A percentile compares a stretch with the other conserved stretches of the same genome.
phyloP scores from a whole-genome alignment of 306 rosid species.

The Cyclanthera cordifolia region DNA sequence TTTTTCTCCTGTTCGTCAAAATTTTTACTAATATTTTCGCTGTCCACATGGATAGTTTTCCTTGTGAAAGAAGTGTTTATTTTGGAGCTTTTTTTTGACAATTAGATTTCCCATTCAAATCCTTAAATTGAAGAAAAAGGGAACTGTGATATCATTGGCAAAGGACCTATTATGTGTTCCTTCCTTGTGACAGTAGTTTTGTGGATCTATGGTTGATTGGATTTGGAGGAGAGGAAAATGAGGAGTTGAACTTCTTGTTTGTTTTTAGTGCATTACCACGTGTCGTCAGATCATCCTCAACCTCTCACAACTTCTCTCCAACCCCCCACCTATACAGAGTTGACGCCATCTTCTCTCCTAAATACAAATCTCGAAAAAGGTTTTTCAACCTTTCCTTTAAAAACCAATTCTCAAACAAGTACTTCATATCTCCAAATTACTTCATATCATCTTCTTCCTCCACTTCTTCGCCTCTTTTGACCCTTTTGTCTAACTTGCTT shows the following conservation, averaged over 20 bases:
- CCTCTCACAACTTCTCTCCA: no score
- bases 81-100: not conserved
- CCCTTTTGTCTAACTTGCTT: not conserved
- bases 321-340: no score
- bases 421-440: no score
- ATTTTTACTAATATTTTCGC: not conserved
- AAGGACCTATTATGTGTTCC: not conserved
- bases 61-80: not conserved
- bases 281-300: no score
- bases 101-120: not conserved
- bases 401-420: no score
- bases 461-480: no score
- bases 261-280: no score
- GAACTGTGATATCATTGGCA: not conserved
- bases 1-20: not conserved
- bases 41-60: not conserved
- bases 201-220: not conserved
- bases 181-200: not conserved
- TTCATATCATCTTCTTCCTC: no score
- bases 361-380: no score
- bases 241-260: no score
- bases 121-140: not conserved
- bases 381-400: no score
- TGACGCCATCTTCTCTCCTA: no score
- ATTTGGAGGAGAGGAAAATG: not conserved